Evolutionary conservation across 495 filamentous ascomycete genomes (phyloP).

Genomic region (Beverwykella pulmonaria): DNA sequence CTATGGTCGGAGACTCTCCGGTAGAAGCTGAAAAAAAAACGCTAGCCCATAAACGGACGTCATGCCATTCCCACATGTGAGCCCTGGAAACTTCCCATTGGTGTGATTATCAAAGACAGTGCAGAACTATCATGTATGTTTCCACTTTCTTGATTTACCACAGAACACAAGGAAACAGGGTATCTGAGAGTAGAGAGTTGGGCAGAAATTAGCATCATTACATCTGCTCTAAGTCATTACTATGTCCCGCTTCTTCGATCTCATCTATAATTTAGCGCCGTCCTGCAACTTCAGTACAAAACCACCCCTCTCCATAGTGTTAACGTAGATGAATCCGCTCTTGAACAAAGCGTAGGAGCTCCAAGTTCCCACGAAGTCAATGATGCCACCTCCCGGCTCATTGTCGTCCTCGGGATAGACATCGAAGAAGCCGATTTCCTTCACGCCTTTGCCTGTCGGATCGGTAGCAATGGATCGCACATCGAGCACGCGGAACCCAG

Average conservation of each 20-base stretch:
- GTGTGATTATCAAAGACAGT: too few relatives aligned
- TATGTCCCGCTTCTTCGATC: not conserved
- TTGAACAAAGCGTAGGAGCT: slow-evolving; percentile 60
- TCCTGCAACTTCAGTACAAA: slow-evolving; percentile 51
- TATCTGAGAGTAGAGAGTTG: too few relatives aligned
- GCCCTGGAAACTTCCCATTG: too few relatives aligned
- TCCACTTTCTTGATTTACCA: too few relatives aligned
- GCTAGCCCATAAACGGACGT: too few relatives aligned
- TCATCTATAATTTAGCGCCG: slow-evolving; percentile 7
- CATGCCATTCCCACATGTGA: too few relatives aligned
- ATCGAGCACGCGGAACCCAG: slow-evolving; percentile 61
- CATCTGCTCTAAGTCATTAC: not conserved
- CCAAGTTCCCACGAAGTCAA: slow-evolving; percentile 64
- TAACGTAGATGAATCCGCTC: slow-evolving; percentile 60
- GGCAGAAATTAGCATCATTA: not conserved
- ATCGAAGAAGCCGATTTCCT: slow-evolving; percentile 62
- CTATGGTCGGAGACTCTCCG: not conserved
- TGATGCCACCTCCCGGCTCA: slow-evolving; percentile 48
- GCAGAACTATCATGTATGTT: too few relatives aligned
- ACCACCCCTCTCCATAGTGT: slow-evolving; percentile 62
- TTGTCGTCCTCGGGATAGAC: slow-evolving; percentile 63
- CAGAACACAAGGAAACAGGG: too few relatives aligned
- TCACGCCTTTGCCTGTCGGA: slow-evolving; percentile 56
- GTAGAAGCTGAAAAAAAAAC: too few relatives aligned
- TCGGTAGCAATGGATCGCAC: slow-evolving; percentile 56